Percentiles rank a stretch among this genome's conserved stretches.
Conservation (phyloP, 495 filamentous ascomycete genomes). For the Patellaria atrata region DNA sequence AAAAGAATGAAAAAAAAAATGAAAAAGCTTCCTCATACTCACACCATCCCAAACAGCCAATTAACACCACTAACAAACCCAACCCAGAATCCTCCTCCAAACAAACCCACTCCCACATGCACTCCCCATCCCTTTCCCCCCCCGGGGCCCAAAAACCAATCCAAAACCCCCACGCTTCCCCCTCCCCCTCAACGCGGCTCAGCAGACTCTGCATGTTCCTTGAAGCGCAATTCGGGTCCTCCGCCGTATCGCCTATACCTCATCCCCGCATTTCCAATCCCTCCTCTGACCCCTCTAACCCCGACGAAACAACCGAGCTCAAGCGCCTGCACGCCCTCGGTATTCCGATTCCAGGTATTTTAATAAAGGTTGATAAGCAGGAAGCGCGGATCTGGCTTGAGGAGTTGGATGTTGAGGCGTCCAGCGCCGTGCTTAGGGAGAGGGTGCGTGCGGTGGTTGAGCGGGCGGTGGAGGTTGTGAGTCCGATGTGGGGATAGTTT, state of each 20-base stretch:
- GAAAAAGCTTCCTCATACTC: too few relatives aligned
- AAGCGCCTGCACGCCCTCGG: slow-evolving; percentile 62
- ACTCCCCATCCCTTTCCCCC: slow-evolving; percentile 4
- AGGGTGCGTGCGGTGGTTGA: slow-evolving; percentile 81
- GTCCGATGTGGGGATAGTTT: slow-evolving; percentile 55
- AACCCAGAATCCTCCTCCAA: slow-evolving; percentile 41
- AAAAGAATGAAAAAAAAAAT: too few relatives aligned
- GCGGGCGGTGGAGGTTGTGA: slow-evolving; percentile 77
- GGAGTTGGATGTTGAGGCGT: slow-evolving; percentile 75
- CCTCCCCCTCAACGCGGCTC: slow-evolving; percentile 59
- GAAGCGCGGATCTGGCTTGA: slow-evolving; percentile 85
- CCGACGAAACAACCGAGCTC: slow-evolving; percentile 31
- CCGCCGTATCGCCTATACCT: slow-evolving; percentile 58
- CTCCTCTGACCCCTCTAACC: slow-evolving; percentile 18
- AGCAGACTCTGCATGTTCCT: slow-evolving; percentile 85
- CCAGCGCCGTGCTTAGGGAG: slow-evolving; percentile 55
- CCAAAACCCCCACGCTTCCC: slow-evolving; percentile 55
- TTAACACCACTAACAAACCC: slow-evolving; percentile 1
- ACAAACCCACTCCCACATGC: slow-evolving; percentile 36
- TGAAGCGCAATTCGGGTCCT: slow-evolving; percentile 83
- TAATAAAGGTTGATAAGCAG: slow-evolving; percentile 78
- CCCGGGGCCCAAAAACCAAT: slow-evolving; percentile 27
- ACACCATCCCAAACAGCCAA: too few relatives aligned
- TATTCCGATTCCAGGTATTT: slow-evolving; percentile 75
- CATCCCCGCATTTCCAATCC: slow-evolving; percentile 31